Conservation (phyloP, 805 yeast genomes). For the Barnettozyma populi region DNA sequence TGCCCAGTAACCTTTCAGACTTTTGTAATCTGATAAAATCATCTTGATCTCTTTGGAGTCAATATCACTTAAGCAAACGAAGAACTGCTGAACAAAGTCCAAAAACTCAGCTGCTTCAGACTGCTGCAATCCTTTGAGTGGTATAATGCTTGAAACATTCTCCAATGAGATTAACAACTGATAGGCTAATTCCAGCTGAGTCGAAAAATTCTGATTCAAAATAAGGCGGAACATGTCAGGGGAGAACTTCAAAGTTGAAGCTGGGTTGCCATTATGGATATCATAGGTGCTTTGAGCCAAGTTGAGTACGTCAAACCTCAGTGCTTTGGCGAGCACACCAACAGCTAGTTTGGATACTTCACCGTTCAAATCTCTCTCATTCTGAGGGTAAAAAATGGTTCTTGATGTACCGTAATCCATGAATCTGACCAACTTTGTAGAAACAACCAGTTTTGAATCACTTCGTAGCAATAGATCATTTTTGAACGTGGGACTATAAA, state of each 20-base stretch:
- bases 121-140: slow-evolving; percentile 24
- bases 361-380: slow-evolving; percentile 23
- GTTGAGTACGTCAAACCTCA: slow-evolving; percentile 42
- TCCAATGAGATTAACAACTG: slow-evolving; percentile 23
- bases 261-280: slow-evolving; percentile 28
- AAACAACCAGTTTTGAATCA: slow-evolving; percentile 43
- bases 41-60: slow-evolving; percentile 31
- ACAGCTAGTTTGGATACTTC: slow-evolving; percentile 32
- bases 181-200: slow-evolving; percentile 20
- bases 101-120: slow-evolving; percentile 25
- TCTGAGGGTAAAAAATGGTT: slow-evolving; percentile 28
- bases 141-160: slow-evolving; percentile 26
- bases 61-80: slow-evolving; percentile 37
- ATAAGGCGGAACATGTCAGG: slow-evolving; percentile 26
- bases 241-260: slow-evolving; percentile 28
- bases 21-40: slow-evolving; percentile 36
- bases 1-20: slow-evolving; percentile 66
- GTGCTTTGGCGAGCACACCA: slow-evolving; percentile 34
- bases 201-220: slow-evolving; percentile 22
- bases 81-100: slow-evolving; percentile 27
- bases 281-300: slow-evolving; percentile 36
- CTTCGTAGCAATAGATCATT: slow-evolving; percentile 39
- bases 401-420: slow-evolving; percentile 25
- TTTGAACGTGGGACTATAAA: slow-evolving; percentile 26
- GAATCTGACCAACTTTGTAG: slow-evolving; percentile 32